phyloP scores from a whole-genome alignment of 2,329 filamentous ascomycete species.

The Myrmaecium sp. region DNA sequence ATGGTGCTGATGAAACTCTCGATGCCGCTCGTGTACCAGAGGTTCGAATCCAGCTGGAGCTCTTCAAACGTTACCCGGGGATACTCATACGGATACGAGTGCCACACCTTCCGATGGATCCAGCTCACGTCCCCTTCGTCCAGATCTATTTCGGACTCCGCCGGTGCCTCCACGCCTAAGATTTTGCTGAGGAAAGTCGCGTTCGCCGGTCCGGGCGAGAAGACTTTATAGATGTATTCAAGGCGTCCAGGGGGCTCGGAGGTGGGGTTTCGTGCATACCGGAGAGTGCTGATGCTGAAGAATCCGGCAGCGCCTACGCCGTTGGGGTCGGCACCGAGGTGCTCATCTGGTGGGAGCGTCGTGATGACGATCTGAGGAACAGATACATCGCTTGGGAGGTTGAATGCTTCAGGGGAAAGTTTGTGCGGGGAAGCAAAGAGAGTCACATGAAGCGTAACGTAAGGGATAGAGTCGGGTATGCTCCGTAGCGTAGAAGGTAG shows the following conservation, averaged over 20 bases:
- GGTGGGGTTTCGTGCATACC: conserved; percentile 41
- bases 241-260: conserved; percentile 10
- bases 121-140: conserved; percentile 44
- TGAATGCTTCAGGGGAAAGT: conserved; percentile 61
- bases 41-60: conserved; percentile 40
- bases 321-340: conserved; percentile 28
- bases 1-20: conserved; percentile 94
- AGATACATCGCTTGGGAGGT: conserved; percentile 36
- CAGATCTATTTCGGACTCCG: conserved; percentile 11
- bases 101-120: conserved; percentile 61
- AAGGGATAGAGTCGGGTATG: conserved; percentile 62
- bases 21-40: conserved; percentile 56
- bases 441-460: conserved; percentile 75
- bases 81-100: conserved; percentile 72
- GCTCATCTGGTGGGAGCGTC: conserved; percentile 49
- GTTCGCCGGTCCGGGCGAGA: conserved; percentile 36
- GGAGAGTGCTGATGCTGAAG: conserved; percentile 68
- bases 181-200: conserved; percentile 31
- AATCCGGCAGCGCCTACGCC: conserved; percentile 62
- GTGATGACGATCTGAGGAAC: conserved; percentile 68
- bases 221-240: conserved; percentile 51
- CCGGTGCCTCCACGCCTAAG: conserved; percentile 24
- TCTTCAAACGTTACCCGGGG: conserved; percentile 81
- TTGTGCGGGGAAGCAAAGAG: conserved; percentile 63
- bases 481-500: conserved; percentile 27